Conservation (phyloP, 164 flowering plant genomes). For the Pachysandra terminalis region DNA sequence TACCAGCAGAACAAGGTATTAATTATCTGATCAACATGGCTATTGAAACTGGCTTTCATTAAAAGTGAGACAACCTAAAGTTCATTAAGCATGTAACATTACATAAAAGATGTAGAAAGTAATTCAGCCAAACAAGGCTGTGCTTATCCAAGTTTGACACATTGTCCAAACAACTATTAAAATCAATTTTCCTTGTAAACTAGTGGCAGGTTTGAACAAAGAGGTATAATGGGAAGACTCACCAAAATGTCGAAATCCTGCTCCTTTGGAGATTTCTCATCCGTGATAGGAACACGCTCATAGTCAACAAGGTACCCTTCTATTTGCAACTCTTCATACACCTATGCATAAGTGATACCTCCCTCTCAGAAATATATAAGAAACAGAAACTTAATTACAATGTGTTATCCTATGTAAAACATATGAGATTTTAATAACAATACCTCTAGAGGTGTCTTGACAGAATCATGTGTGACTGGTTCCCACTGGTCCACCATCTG, state of each 20-base stretch:
- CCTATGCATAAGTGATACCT: constrained; percentile 39
- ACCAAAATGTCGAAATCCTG: constrained; percentile 92
- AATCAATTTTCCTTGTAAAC: neutral
- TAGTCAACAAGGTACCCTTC: constrained; percentile 82
- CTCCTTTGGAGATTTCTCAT: constrained; percentile 95
- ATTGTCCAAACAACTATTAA: no score
- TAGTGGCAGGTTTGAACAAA: neutral
- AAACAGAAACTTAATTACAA: no score
- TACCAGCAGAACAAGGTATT: no score
- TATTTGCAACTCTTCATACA: constrained; percentile 68
- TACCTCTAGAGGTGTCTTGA: constrained; percentile 92
- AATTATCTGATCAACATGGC: no score
- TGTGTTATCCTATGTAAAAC: no score
- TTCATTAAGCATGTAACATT: no score
- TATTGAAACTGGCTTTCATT: no score
- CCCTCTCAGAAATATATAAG: neutral
- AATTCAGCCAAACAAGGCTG: no score
- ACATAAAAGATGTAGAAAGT: no score
- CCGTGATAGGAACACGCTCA: constrained; percentile 94
- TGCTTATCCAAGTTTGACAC: no score
- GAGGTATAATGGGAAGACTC: constrained; percentile 15
- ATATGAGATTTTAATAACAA: constrained; percentile 3
- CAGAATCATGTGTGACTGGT: constrained; percentile 70
- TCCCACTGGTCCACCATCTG: constrained; percentile 99
- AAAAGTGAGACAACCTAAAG: no score